phyloP scores from a whole-genome alignment of 768 basidiomycete genomes.

The Russula vinacea region DNA sequence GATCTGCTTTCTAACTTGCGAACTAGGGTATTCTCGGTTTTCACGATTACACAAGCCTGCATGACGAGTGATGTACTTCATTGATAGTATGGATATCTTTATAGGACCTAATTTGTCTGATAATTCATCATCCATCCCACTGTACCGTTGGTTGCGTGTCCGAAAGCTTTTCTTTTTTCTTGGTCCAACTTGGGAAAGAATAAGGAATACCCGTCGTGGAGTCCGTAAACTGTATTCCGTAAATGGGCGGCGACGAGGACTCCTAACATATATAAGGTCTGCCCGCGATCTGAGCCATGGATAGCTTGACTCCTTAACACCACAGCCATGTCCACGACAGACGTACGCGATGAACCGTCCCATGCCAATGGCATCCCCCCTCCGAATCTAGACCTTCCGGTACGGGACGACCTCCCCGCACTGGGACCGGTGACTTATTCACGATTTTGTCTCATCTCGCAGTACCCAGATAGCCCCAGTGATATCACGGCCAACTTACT shows the following conservation, averaged over 20 bases:
- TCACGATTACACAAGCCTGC: not conserved
- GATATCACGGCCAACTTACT: conserved; percentile 49
- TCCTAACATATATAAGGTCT: not conserved
- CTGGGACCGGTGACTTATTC: not conserved
- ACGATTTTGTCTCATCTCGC: not conserved
- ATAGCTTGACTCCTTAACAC: not conserved
- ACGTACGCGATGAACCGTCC: conserved; percentile 27
- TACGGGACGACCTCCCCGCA: conserved; percentile 32
- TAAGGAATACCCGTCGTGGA: not conserved
- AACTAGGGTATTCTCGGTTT: conserved; percentile 18
- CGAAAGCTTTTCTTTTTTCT: not conserved
- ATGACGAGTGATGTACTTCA: not conserved
- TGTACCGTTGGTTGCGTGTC: not conserved
- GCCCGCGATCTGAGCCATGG: not conserved
- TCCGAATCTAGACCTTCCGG: conserved; percentile 43
- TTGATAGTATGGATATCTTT: not conserved
- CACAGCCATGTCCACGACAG: conserved; percentile 11
- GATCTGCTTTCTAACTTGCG: not conserved
- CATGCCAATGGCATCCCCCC: conserved; percentile 39
- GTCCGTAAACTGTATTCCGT: not conserved
- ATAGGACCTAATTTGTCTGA: not conserved
- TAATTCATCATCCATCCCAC: too few species aligned
- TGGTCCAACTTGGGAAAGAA: not conserved
- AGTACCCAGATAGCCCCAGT: conserved; percentile 52
- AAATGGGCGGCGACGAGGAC: not conserved